These are phyloP conservation scores for Phytophthora chlamydospora DNA, from an alignment of 352 stramenopile genomes.

Conservation along the genomic window DNA sequence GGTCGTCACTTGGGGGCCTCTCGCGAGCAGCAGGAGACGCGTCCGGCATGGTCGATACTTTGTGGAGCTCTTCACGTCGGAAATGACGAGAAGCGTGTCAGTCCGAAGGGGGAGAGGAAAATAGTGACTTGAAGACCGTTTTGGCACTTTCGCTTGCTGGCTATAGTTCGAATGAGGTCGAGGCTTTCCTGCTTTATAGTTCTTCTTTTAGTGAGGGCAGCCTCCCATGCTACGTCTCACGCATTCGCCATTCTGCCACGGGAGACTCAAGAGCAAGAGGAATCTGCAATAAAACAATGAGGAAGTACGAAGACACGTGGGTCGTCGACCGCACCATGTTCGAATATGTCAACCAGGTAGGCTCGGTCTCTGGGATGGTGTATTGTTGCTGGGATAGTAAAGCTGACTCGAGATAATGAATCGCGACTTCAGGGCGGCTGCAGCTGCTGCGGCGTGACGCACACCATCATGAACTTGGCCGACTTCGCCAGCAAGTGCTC, in stretches of 20 bases:
- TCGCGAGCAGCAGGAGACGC: neutral
- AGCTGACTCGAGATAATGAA: neutral
- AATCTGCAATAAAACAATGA: constrained; percentile 35
- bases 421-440: constrained; percentile 69
- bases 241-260: constrained; percentile 17
- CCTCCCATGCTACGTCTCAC: constrained; percentile 12
- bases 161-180: neutral
- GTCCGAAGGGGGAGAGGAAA: no score
- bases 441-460: constrained; percentile 91
- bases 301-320: constrained; percentile 82
- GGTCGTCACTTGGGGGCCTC: neutral
- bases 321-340: constrained; percentile 95
- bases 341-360: constrained; percentile 91
- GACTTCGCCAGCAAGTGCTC: constrained; percentile 89
- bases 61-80: neutral
- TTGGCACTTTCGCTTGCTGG: no score
- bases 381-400: neutral
- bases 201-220: constrained; percentile 12
- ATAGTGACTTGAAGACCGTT: no score
- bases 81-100: neutral
- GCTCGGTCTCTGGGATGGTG: neutral
- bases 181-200: constrained; percentile 1
- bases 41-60: constrained; percentile 5
- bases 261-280: constrained; percentile 10
- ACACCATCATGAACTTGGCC: constrained; percentile 87